Conservation (phyloP, 768 basidiomycete species). For the Trametes cinnabarina region DNA sequence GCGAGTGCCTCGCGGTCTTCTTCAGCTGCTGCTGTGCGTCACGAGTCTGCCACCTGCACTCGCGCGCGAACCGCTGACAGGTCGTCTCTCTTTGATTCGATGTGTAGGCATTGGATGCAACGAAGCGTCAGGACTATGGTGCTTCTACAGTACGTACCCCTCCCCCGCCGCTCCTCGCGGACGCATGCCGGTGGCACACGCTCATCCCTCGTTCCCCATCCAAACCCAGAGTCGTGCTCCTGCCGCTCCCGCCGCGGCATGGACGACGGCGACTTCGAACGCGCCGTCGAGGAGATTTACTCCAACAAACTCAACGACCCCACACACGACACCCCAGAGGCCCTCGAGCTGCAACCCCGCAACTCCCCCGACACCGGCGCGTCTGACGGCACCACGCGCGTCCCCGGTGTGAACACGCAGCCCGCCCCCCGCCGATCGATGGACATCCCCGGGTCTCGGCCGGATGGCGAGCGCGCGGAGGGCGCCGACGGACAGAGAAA, state of each 20-base stretch:
- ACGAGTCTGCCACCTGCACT: background rate
- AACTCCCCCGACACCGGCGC: background rate
- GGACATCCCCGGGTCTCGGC: constrained; percentile 6
- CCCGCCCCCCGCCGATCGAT: constrained; percentile 9
- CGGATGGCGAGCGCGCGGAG: background rate
- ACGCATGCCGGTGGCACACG: background rate
- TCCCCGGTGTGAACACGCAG: constrained; percentile 3
- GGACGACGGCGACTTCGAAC: constrained; percentile 17
- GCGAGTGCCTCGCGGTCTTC: background rate
- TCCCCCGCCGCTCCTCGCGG: background rate
- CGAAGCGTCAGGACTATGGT: constrained; percentile 4
- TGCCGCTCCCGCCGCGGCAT: constrained; percentile 11
- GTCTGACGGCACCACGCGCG: background rate
- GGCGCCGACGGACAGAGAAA: background rate
- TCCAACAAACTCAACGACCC: background rate
- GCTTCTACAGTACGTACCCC: constrained; percentile 4
- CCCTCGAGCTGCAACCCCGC: constrained; percentile 14
- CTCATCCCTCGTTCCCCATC: background rate
- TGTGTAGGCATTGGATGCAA: background rate
- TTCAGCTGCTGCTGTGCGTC: constrained; percentile 6
- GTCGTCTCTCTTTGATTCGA: background rate
- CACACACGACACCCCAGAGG: background rate
- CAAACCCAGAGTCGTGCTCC: constrained; percentile 1
- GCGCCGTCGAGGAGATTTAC: constrained; percentile 19
- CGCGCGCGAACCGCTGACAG: background rate